A percentile compares a stretch with the other conserved stretches of the same genome.
Evolutionary conservation across 371 early-diverging fungal species (phyloP).

Genomic region (Actinomortierella ambigua): DNA sequence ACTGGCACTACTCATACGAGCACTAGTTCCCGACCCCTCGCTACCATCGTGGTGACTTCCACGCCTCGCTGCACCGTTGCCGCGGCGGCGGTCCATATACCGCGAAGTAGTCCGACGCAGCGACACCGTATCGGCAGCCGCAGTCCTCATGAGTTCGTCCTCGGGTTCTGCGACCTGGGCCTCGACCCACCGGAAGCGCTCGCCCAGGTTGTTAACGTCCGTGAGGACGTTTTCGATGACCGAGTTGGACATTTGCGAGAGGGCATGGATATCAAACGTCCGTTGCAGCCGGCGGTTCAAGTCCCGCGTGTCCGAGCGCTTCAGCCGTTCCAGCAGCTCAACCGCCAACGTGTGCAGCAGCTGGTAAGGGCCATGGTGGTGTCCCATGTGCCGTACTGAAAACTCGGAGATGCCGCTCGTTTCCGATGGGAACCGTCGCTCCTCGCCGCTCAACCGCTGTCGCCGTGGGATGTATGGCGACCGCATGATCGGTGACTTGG

Average conservation of each 20-base stretch:
- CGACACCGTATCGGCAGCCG: no score
- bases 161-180: constrained; percentile 35
- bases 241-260: constrained; percentile 75
- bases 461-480: constrained; percentile 11
- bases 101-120: no score
- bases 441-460: constrained; percentile 4
- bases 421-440: constrained; percentile 31
- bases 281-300: constrained; percentile 62
- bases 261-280: constrained; percentile 73
- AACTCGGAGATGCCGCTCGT: constrained; percentile 43
- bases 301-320: constrained; percentile 63
- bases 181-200: constrained; percentile 61
- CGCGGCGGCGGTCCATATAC: no score
- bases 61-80: no score
- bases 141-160: constrained; percentile 19
- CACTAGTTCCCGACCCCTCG: neutral
- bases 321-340: constrained; percentile 50
- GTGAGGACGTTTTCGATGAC: constrained; percentile 70
- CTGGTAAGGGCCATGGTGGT: constrained; percentile 45
- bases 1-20: neutral
- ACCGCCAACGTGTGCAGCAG: constrained; percentile 38
- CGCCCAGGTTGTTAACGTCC: constrained; percentile 59
- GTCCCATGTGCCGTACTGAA: constrained; percentile 41
- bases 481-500: constrained; percentile 23
- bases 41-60: no score